Conservation (phyloP, 139 green algal genomes). For the Mychonastes homosphaera region DNA sequence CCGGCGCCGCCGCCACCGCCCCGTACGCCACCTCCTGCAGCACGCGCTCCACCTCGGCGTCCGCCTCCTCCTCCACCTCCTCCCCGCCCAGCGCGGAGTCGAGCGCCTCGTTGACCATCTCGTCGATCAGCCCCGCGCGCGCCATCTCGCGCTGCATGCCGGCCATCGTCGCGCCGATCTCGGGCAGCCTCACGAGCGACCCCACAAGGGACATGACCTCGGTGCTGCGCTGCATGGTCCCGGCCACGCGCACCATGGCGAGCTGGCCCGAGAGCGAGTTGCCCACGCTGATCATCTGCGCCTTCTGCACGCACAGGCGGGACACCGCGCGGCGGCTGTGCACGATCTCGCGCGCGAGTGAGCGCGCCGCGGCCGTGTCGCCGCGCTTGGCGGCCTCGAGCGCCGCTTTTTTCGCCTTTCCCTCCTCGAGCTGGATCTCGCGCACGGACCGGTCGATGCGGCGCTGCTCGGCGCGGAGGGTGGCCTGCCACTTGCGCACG, state of each 20-base stretch:
- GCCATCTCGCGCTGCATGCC: slow-evolving; percentile 79
- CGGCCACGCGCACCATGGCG: slow-evolving; percentile 56
- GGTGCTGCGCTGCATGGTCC: slow-evolving; percentile 54
- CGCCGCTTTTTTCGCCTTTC: slow-evolving; percentile 61
- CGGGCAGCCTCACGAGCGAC: slow-evolving; percentile 57
- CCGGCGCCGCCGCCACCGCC: slow-evolving; percentile 24
- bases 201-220: slow-evolving; percentile 75
- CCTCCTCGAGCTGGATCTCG: slow-evolving; percentile 67
- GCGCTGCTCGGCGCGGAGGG: slow-evolving; percentile 31
- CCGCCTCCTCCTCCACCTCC: slow-evolving; percentile 60
- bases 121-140: slow-evolving; percentile 80
- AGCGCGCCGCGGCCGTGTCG: slow-evolving; percentile 51
- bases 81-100: slow-evolving; percentile 52
- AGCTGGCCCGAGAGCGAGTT: slow-evolving; percentile 67
- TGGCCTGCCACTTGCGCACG: slow-evolving; percentile 42
- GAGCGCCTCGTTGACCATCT: slow-evolving; percentile 74
- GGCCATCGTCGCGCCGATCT: slow-evolving; percentile 65
- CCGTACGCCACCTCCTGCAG: slow-evolving; percentile 41
- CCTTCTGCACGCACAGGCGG: slow-evolving; percentile 71
- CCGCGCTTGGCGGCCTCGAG: slow-evolving; percentile 67
- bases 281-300: slow-evolving; percentile 63
- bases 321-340: slow-evolving; percentile 44
- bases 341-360: slow-evolving; percentile 69
- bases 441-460: slow-evolving; percentile 38
- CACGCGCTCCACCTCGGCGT: slow-evolving; percentile 60